Base-by-base conservation (phyloP, 176 grass and related monocot species). In the Triticum monococcum region DNA sequence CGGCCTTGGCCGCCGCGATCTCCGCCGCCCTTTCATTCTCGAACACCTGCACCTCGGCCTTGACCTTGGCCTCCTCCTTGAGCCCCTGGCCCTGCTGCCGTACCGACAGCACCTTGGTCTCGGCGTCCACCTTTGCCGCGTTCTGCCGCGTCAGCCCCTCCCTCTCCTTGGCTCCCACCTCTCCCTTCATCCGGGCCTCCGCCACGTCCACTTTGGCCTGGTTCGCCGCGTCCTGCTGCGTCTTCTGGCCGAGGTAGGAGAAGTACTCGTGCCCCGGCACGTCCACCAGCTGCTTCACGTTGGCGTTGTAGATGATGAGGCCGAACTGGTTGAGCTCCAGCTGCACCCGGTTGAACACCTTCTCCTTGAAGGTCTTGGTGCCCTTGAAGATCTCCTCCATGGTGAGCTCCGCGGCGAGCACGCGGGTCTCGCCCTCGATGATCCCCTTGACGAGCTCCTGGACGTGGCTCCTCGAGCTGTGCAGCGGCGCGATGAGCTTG, bases 301-400 rank as follows among this genome's bases (percentile, higher is more conserved):
- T 97, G 9, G 95, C 95, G 36, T 97, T 97, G 87, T 97, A 97
- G 83, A 97, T 97, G 72, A 93, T 0, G 32, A 97, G 87, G 9
- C 95, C 95, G 48, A 97, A 97, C 84, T 95, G 92, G 78, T 93
- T 87, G 13, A 97, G 91, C 90, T 97, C 92, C 0, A 92, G 83
- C 67, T 97, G 92, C 1, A 97, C 95, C 45, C 82, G 91, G 52
- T 84, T 85, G 78, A 97, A 97, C 0, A 97, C 95, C 9, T 81
- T 62, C 85, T 94, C 85, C 81, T 91, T 89, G 20, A 97, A 97
- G 1, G 63, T 81, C 79, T 95, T 97, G 64, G 92, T 90, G 8
- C 93, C 92, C 64, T 83, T 78, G 79, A 97, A 97, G 82, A 97
- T 97, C 52, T 87, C 69, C 79, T 92, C 92, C 81, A 97, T 91